Base-by-base conservation (phyloP, 192 early-diverging fungal species). In the Linnemannia schmuckeri region DNA sequence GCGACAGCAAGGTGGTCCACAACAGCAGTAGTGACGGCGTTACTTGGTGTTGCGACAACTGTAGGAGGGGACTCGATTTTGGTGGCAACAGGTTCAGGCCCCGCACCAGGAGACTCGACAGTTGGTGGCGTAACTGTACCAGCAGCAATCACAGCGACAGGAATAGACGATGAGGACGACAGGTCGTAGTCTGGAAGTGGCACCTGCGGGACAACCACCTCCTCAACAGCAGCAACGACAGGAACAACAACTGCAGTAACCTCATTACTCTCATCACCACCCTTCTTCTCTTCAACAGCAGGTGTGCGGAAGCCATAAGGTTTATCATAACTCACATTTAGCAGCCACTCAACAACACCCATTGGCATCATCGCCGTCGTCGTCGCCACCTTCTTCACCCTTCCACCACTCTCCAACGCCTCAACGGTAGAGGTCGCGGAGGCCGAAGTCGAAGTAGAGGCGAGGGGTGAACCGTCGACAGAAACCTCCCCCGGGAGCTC, bases 401-500 rank as follows among this genome's bases (percentile, higher is more conserved):
- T 47, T 47, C 46, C 46, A 1, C 15, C 46, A 9, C 15, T 47
- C 46, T 20, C 52, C 37, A 37, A 37, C 37, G 37, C 20, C 12
- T 20, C 20, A 40, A 37, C 9, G 18, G 37, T 7, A 30, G 70
- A 40, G 18, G 70, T 33, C 37, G 35, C 40, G 12, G 37, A 40
- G n/a, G 70, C 15, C 40, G 70, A n/a, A 12, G 69, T 38, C 3
- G 69, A 12, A 35, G 66, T 35, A 33, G 35, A 27, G 18, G 0
- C 35, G 13, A 37, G 66, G 66, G 35, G 30, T 69, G 66, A 27
- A 69, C 27, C n/a, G 27, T 69, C 66, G 35, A 33, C 66, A 27
- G 30, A 27, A 69, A 42, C 41, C 40, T 72, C 70, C 18, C 70
- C 41, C 20, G 73, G 46, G 30, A 74, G n/a, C 17, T 74, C 73